Evolutionary conservation across 164 flowering plant species (phyloP), one percentile per base, ranked within the genome.

Genomic region (Litsea cubeba): DNA sequence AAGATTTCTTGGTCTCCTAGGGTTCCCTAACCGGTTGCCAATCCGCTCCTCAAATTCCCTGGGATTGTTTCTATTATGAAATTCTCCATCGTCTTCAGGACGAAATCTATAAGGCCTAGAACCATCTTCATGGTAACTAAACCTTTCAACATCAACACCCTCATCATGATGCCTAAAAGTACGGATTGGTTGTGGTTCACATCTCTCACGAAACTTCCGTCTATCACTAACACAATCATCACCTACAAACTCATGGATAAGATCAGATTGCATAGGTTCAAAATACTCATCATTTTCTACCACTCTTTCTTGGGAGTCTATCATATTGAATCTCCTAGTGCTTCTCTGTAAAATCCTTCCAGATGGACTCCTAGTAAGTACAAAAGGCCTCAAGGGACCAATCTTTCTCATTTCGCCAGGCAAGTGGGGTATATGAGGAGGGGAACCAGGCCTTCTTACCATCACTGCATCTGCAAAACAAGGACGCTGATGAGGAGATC

Each of bases 41-140:
- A 80, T 72, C 67, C 84, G 83, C 50, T 88, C 77, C 22, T 88
- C 89, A 79, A 87, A 88, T 5, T 86, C 88, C 75, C 90, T 85
- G n/a, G 81, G 65, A 46, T 74, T 79, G 17, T 81, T 81, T 78
- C 88, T 76, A 40, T 82, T 87, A 73, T 77, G 81, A 50, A 80
- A 82, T 40, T 79, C 87, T 14, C 81, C 12, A 65, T 83, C 82
- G 69, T 70, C 75, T 51, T 87, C 91, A 22, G 85, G 81, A 76
- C 82, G 77, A 75, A 83, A 84, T 68, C 90, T 84, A 70, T 67
- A 79, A 69, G 88, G 83, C 79, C 88, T 81, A 73, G 88, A 79
- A 49, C 81, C 87, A 71, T 79, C 84, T 68, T 84, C 58, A 80
- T 79, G 79, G 49, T 79, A 78, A 50, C 71, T 86, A 67, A 84